Evolutionary conservation across 2,329 filamentous ascomycete genomes (phyloP).

Genomic region (Sphaerostilbella broomeana): DNA sequence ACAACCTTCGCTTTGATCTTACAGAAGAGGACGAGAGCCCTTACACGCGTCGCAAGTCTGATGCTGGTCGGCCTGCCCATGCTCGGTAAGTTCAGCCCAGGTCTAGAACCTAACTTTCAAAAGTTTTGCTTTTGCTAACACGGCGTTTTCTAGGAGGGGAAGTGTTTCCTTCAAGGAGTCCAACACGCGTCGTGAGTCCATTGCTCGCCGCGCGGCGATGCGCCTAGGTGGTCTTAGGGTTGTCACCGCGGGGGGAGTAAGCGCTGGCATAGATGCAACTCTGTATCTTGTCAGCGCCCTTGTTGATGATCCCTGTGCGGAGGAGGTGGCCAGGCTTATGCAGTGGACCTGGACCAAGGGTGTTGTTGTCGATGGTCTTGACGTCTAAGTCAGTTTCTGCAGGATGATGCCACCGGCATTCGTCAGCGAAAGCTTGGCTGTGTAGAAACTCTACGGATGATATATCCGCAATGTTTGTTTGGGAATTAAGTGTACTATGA

Average conservation of each 20-base stretch:
- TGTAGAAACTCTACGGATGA: conserved; percentile 11
- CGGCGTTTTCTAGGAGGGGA: conserved; percentile 56
- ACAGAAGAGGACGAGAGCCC: conserved; percentile 77
- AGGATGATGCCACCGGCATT: conserved; percentile 4
- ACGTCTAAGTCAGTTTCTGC: conserved; percentile 56
- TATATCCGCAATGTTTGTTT: conserved; percentile 6
- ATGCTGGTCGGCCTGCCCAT: conserved; percentile 55
- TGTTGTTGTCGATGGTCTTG: conserved; percentile 74
- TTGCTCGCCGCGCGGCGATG: conserved; percentile 70
- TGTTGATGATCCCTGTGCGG: conserved; percentile 68
- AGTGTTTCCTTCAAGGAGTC: conserved; percentile 75
- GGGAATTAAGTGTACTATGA: conserved; percentile 11
- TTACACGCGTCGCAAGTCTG: conserved; percentile 71
- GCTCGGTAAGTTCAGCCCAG: conserved; percentile 44
- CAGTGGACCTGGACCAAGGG: conserved; percentile 85
- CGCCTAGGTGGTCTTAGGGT: conserved; percentile 63
- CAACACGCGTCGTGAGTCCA: conserved; percentile 70
- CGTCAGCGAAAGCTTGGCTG: conserved; percentile 14
- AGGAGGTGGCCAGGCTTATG: conserved; percentile 67
- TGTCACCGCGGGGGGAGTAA: conserved; percentile 73
- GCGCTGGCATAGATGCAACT: conserved; percentile 74
- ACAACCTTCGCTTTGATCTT: conserved; percentile 82
- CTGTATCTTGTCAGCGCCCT: conserved; percentile 80
- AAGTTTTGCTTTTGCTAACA: conserved; percentile 14
- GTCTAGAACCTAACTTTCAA: neutral